Evolutionary conservation across 139 green algal species (phyloP).

Genomic region (Closterium sp.): DNA sequence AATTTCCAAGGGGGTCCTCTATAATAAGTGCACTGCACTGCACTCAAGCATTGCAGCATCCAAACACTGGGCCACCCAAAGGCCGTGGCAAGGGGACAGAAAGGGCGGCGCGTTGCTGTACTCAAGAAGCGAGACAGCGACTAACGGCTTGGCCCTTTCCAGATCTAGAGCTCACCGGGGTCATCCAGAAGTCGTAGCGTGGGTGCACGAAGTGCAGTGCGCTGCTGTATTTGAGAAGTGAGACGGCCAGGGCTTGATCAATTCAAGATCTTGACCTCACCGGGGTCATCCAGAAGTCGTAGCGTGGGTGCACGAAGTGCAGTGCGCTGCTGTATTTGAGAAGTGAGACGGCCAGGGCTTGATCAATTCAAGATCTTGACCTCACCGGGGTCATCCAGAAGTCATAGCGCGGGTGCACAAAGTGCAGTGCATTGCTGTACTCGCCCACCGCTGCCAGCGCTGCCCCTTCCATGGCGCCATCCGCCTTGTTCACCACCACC

Average conservation of each 20-base stretch:
- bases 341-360: too few species aligned
- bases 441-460: conserved; percentile 25
- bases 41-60: not conserved
- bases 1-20: too few species aligned
- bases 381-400: conserved; percentile 26
- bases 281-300: conserved; percentile 14
- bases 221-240: conserved; percentile 35
- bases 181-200: conserved; percentile 15
- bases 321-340: conserved; percentile 35
- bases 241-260: too few species aligned
- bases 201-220: conserved; percentile 36
- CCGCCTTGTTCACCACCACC: conserved; percentile 46
- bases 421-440: conserved; percentile 37
- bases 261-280: too few species aligned
- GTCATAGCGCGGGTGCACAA: conserved; percentile 21
- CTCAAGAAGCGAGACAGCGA: too few species aligned
- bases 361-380: too few species aligned
- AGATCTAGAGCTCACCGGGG: too few species aligned
- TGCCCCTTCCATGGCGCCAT: conserved; percentile 19
- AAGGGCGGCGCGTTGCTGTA: too few species aligned
- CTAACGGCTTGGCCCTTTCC: too few species aligned
- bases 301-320: conserved; percentile 32
- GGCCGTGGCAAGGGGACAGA: too few species aligned
- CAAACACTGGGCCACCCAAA: too few species aligned
- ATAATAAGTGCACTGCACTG: not conserved